Conservation (phyloP, 192 early-diverging fungal genomes). For the Lobosporangium transversale region DNA sequence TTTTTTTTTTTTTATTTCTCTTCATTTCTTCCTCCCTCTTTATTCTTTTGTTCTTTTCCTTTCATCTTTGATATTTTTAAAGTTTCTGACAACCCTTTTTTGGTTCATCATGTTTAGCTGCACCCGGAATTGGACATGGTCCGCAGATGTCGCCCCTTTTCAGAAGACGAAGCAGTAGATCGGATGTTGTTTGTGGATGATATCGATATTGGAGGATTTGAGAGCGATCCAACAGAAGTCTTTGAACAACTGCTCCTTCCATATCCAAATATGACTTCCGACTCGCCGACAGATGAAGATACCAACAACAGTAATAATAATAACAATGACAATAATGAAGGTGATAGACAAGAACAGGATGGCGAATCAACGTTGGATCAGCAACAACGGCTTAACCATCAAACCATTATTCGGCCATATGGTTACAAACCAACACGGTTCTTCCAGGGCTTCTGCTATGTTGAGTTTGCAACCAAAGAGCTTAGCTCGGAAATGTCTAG, state of each 20-base stretch:
- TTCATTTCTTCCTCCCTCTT: not conserved
- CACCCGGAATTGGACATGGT: constrained; percentile 42
- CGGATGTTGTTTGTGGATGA: constrained; percentile 51
- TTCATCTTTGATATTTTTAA: too few species aligned
- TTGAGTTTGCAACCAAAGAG: constrained; percentile 36
- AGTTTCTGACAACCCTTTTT: too few species aligned
- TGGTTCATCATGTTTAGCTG: constrained; percentile 13
- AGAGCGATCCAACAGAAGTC: constrained; percentile 20
- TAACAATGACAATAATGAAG: not conserved
- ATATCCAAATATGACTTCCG: not conserved
- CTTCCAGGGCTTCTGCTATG: constrained; percentile 51
- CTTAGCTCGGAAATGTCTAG: constrained; percentile 27
- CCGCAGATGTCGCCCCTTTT: constrained; percentile 16
- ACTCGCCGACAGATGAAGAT: not conserved
- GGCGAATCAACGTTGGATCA: not conserved
- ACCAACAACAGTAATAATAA: not conserved
- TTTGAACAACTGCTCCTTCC: constrained; percentile 38
- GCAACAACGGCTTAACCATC: constrained; percentile 14
- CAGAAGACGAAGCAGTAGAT: constrained; percentile 38
- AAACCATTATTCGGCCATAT: constrained; percentile 37
- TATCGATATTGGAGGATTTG: constrained; percentile 36
- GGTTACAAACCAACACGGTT: constrained; percentile 45
- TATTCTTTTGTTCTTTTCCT: not conserved
- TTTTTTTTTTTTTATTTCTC: constrained; percentile 1
- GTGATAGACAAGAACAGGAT: not conserved